Evolutionary conservation across 768 basidiomycete species (phyloP).

Genomic region (Lactarius sp.): DNA sequence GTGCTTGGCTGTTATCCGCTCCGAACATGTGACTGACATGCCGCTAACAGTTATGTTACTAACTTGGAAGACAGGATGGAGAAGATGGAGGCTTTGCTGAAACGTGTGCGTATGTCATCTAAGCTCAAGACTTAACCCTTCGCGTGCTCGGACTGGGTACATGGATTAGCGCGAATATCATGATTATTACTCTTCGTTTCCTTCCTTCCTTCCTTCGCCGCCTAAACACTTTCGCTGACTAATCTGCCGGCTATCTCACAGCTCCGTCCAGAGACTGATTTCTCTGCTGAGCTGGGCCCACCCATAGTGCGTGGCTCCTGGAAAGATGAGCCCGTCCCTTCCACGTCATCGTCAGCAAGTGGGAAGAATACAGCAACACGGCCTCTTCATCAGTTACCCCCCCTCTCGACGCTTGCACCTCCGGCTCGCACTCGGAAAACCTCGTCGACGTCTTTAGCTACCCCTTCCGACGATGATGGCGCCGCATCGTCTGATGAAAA

Average conservation of each 20-base stretch:
- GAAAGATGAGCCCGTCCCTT: constrained; percentile 36
- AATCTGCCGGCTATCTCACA: constrained; percentile 29
- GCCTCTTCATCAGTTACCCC: constrained; percentile 6
- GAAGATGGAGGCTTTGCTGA: constrained; percentile 36
- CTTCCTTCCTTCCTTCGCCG: constrained; percentile 32
- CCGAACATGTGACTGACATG: constrained; percentile 2
- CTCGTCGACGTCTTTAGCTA: constrained; percentile 1
- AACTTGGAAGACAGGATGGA: constrained; percentile 36
- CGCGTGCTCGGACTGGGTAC: neutral
- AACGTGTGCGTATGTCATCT: constrained; percentile 31
- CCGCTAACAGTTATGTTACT: constrained; percentile 31
- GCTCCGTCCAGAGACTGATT: constrained; percentile 60
- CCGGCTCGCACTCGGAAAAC: constrained; percentile 5
- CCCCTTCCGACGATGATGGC: neutral
- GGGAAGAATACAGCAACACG: constrained; percentile 6
- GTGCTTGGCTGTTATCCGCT: neutral
- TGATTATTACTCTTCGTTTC: constrained; percentile 24
- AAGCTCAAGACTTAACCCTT: neutral
- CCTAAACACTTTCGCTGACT: neutral
- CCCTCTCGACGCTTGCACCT: constrained; percentile 9
- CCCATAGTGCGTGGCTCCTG: constrained; percentile 60
- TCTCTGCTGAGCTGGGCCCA: constrained; percentile 58
- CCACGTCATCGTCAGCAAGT: neutral
- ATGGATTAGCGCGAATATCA: neutral
- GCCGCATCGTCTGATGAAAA: constrained; percentile 5